Conservation (phyloP, 1,284 basidiomycete genomes). For the Tylopilus sp. region DNA sequence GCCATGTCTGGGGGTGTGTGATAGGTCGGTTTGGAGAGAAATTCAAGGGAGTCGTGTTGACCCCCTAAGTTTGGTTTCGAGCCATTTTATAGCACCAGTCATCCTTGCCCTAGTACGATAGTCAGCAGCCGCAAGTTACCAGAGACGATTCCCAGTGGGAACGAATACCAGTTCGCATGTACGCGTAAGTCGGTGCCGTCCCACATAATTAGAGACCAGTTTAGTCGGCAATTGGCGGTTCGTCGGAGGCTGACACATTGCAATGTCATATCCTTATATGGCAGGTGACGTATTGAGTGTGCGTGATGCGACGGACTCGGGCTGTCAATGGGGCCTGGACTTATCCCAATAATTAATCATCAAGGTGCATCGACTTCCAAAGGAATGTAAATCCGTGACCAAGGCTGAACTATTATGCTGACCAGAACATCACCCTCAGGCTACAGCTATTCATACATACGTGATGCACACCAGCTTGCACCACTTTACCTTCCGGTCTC, state of each 20-base stretch:
- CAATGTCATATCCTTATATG: neutral
- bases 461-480: neutral
- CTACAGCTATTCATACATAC: neutral
- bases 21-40: neutral
- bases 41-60: neutral
- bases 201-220: neutral
- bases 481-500: conserved; percentile 19
- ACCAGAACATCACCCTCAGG: too few species aligned
- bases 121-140: neutral
- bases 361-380: too few species aligned
- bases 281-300: neutral
- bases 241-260: neutral
- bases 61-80: neutral
- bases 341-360: too few species aligned
- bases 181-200: too few species aligned
- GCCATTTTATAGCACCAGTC: neutral
- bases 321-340: too few species aligned
- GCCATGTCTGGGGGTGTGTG: conserved; percentile 9
- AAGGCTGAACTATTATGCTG: too few species aligned
- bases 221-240: neutral
- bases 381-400: too few species aligned
- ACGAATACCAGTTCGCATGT: too few species aligned
- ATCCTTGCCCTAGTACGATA: neutral
- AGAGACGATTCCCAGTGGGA: too few species aligned
- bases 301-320: too few species aligned